phyloP scores from a whole-genome alignment of 495 filamentous ascomycete genomes.

The Daldinia grandis region DNA sequence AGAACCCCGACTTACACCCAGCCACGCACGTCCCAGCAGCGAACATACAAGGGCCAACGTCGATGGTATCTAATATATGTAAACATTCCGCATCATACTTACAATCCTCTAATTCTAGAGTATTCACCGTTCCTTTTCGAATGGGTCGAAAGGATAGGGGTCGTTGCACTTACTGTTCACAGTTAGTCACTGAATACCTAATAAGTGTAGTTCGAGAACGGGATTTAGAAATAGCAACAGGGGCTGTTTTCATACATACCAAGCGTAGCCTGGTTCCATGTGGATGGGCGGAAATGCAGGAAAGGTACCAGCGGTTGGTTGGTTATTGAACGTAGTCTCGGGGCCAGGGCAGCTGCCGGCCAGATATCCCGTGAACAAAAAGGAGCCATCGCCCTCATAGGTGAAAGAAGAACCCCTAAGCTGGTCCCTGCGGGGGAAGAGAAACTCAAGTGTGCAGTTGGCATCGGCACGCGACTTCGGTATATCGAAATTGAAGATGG shows the following conservation, averaged over 20 bases:
- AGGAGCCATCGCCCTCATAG: conserved; percentile 36
- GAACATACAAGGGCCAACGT: conserved; percentile 40
- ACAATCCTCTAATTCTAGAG: no score
- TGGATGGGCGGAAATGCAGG: conserved; percentile 40
- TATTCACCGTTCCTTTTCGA: no score
- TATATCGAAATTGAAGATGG: conserved; percentile 41
- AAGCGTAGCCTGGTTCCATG: conserved; percentile 44
- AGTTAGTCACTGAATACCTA: no score
- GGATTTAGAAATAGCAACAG: no score
- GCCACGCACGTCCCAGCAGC: conserved; percentile 37
- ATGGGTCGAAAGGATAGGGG: no score
- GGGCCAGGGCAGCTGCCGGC: conserved; percentile 38
- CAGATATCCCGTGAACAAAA: conserved; percentile 39
- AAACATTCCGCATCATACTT: no score
- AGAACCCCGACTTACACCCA: conserved; percentile 31
- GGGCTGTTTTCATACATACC: no score
- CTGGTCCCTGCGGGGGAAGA: conserved; percentile 38
- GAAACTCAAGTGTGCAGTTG: conserved; percentile 45
- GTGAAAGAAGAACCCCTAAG: conserved; percentile 27
- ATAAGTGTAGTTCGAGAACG: no score
- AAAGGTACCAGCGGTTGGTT: conserved; percentile 27
- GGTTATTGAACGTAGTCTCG: conserved; percentile 39
- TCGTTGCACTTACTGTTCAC: no score
- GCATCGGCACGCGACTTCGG: conserved; percentile 37
- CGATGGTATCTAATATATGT: conserved; percentile 24